Evolutionary conservation across 768 basidiomycete genomes (phyloP), one percentile per base, ranked within the genome.

Genomic region (Kwoniella botswanensis): DNA sequence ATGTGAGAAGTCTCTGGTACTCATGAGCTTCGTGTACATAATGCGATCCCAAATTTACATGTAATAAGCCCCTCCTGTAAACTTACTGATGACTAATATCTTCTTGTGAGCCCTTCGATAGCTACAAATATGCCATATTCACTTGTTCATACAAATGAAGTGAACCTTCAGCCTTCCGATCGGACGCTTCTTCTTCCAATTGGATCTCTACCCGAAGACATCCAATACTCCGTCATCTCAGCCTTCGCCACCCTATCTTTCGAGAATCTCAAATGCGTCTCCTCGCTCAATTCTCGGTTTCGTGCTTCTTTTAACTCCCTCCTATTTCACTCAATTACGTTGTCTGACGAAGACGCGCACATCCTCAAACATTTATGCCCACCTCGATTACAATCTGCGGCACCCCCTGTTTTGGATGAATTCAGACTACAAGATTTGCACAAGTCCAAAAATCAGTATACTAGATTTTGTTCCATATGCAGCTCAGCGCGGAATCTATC

Each of bases 241-340:
- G 9, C 35, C 21, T 61, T 61, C 43, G 59, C 59, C 59, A 61
- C 59, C n/a, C 59, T n/a, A 43, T 42, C 35, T 7, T 61, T 61
- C 42, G 42, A 61, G 4, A 10, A 61, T 44, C 59, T 61, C 18
- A 61, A 61, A 44, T 18, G 13, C 42, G 35, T 61, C 2, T 9
- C 42, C 12, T 7, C 5, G 29, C 59, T 61, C 13, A 61, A 43
- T n/a, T 43, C 59, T 7, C 9, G 13, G 22, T 43, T 22, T 44
- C 12, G 46, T 15, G 41, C 22, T 13, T n/a, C 26, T 12, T 61
- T 61, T 13, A 4, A 15, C 21, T 18, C 35, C 2, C 21, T 3
- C 11, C 18, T 61, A 43, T 61, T 7, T 35, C 35, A n/a, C 13
- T 61, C 59, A 43, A 42, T 61, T 35, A 26, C 35, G 17, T 22